Evolutionary conservation across 257 asterid species (phyloP), one percentile per base, ranked within the genome.

Genomic region (Petunia axillaris): DNA sequence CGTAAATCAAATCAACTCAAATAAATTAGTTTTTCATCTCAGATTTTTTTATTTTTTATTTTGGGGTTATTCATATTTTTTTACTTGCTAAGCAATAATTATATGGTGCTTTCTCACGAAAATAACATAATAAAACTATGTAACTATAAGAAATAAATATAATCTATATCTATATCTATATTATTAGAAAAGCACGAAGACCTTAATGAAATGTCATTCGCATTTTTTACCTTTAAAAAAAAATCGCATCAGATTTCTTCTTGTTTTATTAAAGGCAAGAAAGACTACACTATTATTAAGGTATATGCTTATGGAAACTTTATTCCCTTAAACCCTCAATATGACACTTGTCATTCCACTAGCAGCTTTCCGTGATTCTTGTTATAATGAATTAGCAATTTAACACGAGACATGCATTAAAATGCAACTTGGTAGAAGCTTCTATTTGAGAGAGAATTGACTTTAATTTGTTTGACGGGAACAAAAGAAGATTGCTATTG

Each of bases 361-460:
- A 62, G 6, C 1, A 62, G 1, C 6, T 62, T 36, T 62, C n/a
- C 4, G 35, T 3, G 67, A 62, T 8, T 60, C 67, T 55, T 55
- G 60, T 55, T 55, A 8, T 55, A 57, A 58, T 58, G 4, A 58
- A 6, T 59, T 60, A 60, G 14, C 15, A 8, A 35, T 63, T 63
- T 36, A 36, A 63, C 7, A 63, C 8, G 68, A 63, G 44, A 36
- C 0, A 37, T 8, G 6, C 15, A 62, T 41, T 70, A 35, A 35
- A 71, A 46, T 71, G 36, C 77, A 71, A 48, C 60, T 71, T 35
- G 44, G 43, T 5, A 48, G 58, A 71, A 25, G 77, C 41, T 71
- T 35, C 60, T 5, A 48, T 71, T 57, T 35, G 77, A 71, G 10
- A 71, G 10, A 9, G 11, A 11, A 46, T 71, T 48, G 59, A 70